Evolutionary conservation across 148 eudicot species (phyloP), one percentile per base, ranked within the genome.

Genomic region (Polygonum maritimum): DNA sequence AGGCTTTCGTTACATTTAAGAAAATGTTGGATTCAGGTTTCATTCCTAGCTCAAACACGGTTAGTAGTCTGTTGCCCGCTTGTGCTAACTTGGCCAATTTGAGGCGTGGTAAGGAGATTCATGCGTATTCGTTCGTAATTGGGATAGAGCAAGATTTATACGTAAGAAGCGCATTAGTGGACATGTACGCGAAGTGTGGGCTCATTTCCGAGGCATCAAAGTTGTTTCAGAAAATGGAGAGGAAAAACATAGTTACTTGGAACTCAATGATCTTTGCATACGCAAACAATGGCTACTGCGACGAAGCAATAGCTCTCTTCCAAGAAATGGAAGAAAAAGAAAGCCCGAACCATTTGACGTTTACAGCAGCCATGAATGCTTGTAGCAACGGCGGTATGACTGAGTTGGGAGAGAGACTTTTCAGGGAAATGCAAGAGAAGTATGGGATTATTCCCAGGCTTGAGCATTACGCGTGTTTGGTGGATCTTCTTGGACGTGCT

Each of bases 191-290:
- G 11, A 93, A 93, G 81, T 91, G 97, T 67, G 98, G 94, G 1
- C 83, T 65, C 14, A 80, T 91, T 65, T 63, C 45, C 57, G 87
- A 91, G 82, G 94, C 94, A 55, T 80, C 77, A 69, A 79, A 78
- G 39, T 78, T 93, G 83, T 93, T 93, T 73, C 75, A 80, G 9
- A 82, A 65, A 49, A 89, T 82, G 91, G 51, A 71, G 15, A 83
- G 48, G 71, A 89, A 79, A 69, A 91, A 88, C 70, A 88, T 86
- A 8, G 91, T 87, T 13, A 93, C 96, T 26, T 93, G 98, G 98
- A 93, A 93, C 79, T 89, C 97, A 1, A 93, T 93, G 94, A 87
- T 93, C 77, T 93, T 93, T 76, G 98, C 92, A 13, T 93, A 86
- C 45, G 92, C 96, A 67, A 93, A 91, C 81, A 89, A 89, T 33